Conservation (phyloP, 345 rosid genomes). For the Salix suchowensis region DNA sequence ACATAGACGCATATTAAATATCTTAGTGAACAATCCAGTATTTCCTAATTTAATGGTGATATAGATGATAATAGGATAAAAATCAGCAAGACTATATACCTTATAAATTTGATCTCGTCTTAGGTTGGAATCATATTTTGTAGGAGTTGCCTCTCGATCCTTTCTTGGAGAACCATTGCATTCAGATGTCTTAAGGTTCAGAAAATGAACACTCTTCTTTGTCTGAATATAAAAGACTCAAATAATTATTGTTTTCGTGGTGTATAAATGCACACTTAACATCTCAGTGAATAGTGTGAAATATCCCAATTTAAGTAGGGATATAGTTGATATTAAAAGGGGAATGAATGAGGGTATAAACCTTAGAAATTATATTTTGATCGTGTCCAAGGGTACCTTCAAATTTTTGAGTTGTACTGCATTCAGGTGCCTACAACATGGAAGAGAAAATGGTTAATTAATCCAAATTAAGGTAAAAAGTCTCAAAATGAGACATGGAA, state of each 20-base stretch:
- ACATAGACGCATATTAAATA: background rate
- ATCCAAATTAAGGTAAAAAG: background rate
- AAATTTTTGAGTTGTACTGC: background rate
- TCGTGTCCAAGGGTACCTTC: constrained; percentile 10
- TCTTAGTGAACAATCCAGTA: background rate
- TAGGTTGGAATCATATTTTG: constrained; percentile 3
- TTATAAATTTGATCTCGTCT: constrained; percentile 7
- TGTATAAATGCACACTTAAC: background rate
- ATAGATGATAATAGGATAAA: background rate
- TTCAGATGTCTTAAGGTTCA: constrained; percentile 8
- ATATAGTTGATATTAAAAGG: background rate
- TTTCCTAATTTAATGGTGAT: background rate
- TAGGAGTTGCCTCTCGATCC: background rate
- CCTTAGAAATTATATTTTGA: constrained; percentile 4
- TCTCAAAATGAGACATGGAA: background rate
- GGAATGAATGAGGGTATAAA: background rate
- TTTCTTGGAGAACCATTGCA: constrained; percentile 2
- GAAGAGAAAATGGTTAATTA: too few species aligned
- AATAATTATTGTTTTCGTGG: background rate
- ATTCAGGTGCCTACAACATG: background rate
- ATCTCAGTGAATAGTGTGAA: background rate
- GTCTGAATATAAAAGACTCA: constrained; percentile 15
- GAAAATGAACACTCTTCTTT: constrained; percentile 4
- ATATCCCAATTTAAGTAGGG: background rate
- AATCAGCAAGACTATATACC: background rate